Conservation (phyloP, 306 rosid genomes). For the Heteromeles arbutifolia region DNA sequence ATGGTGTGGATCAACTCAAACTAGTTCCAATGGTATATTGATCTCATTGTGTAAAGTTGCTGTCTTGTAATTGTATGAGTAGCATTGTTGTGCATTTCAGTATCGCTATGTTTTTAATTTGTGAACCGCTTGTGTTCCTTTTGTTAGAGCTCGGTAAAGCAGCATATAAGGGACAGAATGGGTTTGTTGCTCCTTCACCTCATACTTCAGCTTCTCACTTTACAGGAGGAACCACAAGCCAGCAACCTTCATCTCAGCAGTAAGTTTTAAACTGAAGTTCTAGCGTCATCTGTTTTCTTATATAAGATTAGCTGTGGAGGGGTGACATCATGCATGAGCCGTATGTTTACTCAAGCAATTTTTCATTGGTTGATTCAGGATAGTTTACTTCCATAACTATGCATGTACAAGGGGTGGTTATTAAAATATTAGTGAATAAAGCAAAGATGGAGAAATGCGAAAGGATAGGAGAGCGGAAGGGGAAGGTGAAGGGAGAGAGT, state of each 20-base stretch:
- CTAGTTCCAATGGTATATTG: slow-evolving; percentile 39
- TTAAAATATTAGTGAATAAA: not conserved
- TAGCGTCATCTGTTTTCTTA: slow-evolving; percentile 4
- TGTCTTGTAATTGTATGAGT: slow-evolving; percentile 20
- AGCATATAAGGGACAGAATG: slow-evolving; percentile 35
- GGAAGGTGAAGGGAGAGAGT: not conserved
- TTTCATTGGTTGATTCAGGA: not conserved
- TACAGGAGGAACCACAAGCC: slow-evolving; percentile 17
- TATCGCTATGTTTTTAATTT: slow-evolving; percentile 27
- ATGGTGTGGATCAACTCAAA: slow-evolving; percentile 29
- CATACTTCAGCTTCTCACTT: slow-evolving; percentile 23
- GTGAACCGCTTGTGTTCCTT: slow-evolving; percentile 29
- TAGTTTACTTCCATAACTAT: not conserved
- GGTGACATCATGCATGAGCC: not conserved
- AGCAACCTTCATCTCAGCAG: slow-evolving; percentile 24
- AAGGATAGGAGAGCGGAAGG: too few species aligned
- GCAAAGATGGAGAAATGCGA: not conserved
- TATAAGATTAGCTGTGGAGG: not conserved
- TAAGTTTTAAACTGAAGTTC: slow-evolving; percentile 15
- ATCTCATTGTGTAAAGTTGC: slow-evolving; percentile 9
- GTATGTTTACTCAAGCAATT: not conserved
- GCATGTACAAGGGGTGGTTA: not conserved
- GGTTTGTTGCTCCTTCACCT: slow-evolving; percentile 26
- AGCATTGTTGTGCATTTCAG: slow-evolving; percentile 10
- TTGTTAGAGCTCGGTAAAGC: slow-evolving; percentile 46